These are phyloP conservation scores for Eucalyptus cloeziana DNA, from an alignment of 345 rosid species.

Conservation along the genomic window DNA sequence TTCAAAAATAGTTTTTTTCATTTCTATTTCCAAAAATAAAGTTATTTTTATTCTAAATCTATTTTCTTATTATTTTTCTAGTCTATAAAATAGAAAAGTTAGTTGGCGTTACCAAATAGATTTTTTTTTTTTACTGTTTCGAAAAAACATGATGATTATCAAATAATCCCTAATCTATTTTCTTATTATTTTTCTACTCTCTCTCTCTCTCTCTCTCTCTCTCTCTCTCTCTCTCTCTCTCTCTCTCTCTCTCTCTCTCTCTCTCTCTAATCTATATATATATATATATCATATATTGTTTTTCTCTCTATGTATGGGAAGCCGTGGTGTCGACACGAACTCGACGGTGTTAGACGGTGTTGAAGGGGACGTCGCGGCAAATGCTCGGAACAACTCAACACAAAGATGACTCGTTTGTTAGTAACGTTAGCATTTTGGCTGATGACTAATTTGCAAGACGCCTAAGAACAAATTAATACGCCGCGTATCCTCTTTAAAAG, in stretches of 20 bases:
- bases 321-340: background rate
- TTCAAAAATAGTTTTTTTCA: too few species aligned
- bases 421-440: background rate
- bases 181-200: too few species aligned
- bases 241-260: too few species aligned
- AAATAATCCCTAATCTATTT: background rate
- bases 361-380: background rate
- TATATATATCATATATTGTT: too few species aligned
- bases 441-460: background rate
- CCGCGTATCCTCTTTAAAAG: background rate
- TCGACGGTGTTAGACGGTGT: background rate
- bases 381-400: background rate
- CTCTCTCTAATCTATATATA: too few species aligned
- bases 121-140: too few species aligned
- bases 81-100: too few species aligned
- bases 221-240: too few species aligned
- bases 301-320: background rate
- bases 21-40: too few species aligned
- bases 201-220: too few species aligned
- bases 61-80: too few species aligned
- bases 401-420: background rate
- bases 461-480: background rate
- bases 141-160: background rate
- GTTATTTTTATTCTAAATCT: too few species aligned
- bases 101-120: fast-evolving